Percentiles rank a stretch among this genome's conserved stretches.
Conservation (phyloP, 305 asterid genomes). For the Petunia hybrid region DNA sequence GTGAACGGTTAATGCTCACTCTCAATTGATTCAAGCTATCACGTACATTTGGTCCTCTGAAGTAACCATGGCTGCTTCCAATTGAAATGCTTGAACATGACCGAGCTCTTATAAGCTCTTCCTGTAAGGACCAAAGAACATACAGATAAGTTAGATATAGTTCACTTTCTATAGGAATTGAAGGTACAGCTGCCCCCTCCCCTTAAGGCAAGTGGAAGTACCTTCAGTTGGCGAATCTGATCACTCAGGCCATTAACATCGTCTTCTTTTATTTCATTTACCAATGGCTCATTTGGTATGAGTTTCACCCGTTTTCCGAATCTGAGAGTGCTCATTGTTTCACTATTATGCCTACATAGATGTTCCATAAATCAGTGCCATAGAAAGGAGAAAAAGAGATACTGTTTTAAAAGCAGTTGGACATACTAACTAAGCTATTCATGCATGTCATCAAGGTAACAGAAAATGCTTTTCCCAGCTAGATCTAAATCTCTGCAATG, state of each 20-base stretch:
- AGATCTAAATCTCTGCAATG: background rate
- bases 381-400: background rate
- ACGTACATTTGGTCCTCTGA: constrained; percentile 69
- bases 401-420: background rate
- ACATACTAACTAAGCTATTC: constrained; percentile 4
- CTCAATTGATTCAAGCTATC: constrained; percentile 87
- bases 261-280: constrained; percentile 88
- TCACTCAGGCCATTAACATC: constrained; percentile 82
- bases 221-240: constrained; percentile 94
- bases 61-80: constrained; percentile 56
- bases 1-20: constrained; percentile 83
- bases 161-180: constrained; percentile 1
- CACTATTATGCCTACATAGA: constrained; percentile 60
- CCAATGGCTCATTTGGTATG: constrained; percentile 75
- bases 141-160: constrained; percentile 21
- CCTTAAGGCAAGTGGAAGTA: constrained; percentile 36
- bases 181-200: background rate
- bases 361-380: background rate
- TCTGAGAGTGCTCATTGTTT: constrained; percentile 85
- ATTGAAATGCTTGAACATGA: constrained; percentile 59
- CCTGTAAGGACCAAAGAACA: constrained; percentile 60
- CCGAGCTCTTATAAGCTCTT: constrained; percentile 92
- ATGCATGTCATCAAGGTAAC: background rate
- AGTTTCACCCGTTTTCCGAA: constrained; percentile 74
- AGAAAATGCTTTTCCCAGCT: constrained; percentile 3